Evolutionary conservation across 495 filamentous ascomycete species (phyloP), one percentile per base, ranked within the genome.

Genomic region (Bryoglossum gracile): DNA sequence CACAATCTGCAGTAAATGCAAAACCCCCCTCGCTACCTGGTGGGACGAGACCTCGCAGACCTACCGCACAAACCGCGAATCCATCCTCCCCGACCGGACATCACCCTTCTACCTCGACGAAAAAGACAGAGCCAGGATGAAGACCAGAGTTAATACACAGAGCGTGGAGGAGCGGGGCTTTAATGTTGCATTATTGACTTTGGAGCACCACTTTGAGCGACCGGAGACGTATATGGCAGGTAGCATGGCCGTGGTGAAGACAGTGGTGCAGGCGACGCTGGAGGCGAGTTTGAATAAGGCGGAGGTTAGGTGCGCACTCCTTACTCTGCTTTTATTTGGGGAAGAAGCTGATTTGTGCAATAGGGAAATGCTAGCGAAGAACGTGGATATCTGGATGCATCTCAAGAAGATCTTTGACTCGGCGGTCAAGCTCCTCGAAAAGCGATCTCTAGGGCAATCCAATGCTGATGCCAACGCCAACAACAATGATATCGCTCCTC

Each of bases 311-410:
- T 76, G 59, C 41, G 66, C 35, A 22, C 17, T 30, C 18, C 17
- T 35, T 8, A 8, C 16, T 24, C 33, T 22, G 11, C 8, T 13
- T 35, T n/a, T 11, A 33, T 23, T 36, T 11, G 10, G 39, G 34
- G 21, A 30, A 24, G 32, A 13, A 30, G 37, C 53, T 50, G 11
- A 54, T 19, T 19, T 62, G 44, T 58, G 69, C 34, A 30, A 62
- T 65, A 72, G 74, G 66, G 63, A 85, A 67, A 57, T 68, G 60
- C 63, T 86, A 60, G 61, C 78, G 41, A 59, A 66, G 37, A 77
- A 76, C 44, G 65, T 79, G 26, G 78, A 83, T 44, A 76, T 86
- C 43, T 89, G 85, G 85, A 75, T 83, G 52, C 82, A 81, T 60
- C 69, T 80, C 43, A 69, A 70, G n/a, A 69, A 73, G 37, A 72